These are phyloP conservation scores for Austroboletus niveus DNA, from an alignment of 1,284 basidiomycete genomes.

Conservation along the genomic window DNA sequence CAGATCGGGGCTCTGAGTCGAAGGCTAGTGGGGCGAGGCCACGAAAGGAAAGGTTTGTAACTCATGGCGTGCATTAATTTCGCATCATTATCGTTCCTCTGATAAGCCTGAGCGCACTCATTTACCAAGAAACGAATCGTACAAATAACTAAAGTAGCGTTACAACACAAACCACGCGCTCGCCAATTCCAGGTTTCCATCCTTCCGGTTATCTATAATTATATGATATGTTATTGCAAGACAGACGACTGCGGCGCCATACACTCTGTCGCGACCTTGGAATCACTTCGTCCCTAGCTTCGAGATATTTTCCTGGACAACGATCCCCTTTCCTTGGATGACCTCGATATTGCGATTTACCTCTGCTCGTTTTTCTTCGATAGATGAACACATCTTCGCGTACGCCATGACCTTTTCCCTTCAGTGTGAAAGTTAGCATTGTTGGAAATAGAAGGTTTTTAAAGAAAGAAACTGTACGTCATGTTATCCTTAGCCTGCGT, in stretches of 20 bases:
- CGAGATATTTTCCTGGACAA: constrained; percentile 23
- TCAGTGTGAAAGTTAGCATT: constrained; percentile 3
- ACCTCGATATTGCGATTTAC: constrained; percentile 16
- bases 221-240: not conserved
- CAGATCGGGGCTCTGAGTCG: too few relatives aligned
- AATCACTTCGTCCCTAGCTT: constrained; percentile 18
- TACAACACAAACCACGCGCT: too few relatives aligned
- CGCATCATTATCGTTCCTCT: too few relatives aligned
- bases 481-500: constrained; percentile 30
- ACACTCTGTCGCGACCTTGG: not conserved
- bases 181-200: too few relatives aligned
- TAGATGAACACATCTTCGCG: constrained; percentile 15
- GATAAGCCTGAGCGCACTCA: too few relatives aligned
- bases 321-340: constrained; percentile 14
- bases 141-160: too few relatives aligned
- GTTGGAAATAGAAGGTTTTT: not conserved
- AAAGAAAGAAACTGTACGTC: constrained; percentile 17
- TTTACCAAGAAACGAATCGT: too few relatives aligned
- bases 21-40: too few relatives aligned
- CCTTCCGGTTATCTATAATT: too few relatives aligned
- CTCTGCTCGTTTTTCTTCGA: constrained; percentile 18
- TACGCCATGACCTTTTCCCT: constrained; percentile 22
- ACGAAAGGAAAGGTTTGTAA: too few relatives aligned
- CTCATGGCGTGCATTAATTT: too few relatives aligned
- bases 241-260: not conserved